Evolutionary conservation across 345 rosid species (phyloP).

Genomic region (Eucalyptus curtisii): DNA sequence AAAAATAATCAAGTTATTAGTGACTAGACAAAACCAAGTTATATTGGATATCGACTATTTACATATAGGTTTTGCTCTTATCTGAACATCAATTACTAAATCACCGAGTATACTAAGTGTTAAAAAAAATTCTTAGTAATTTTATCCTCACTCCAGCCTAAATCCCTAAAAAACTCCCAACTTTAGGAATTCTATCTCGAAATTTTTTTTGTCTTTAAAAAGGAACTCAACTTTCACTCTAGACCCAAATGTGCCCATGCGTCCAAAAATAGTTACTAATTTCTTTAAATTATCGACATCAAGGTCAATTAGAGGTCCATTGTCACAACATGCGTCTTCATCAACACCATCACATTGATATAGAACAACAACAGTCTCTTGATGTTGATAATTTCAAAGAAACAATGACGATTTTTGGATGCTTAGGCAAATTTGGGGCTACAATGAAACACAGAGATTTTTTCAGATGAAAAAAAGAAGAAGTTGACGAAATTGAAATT

Average conservation of each 20-base stretch:
- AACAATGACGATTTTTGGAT: fast-evolving
- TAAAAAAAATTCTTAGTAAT: not conserved
- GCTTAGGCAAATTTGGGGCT: not conserved
- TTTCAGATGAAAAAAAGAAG: not conserved
- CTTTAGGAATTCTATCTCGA: not conserved
- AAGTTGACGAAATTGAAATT: not conserved
- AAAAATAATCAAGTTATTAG: too few species aligned
- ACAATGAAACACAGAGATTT: not conserved
- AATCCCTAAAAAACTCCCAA: not conserved
- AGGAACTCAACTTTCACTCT: not conserved
- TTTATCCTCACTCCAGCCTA: not conserved
- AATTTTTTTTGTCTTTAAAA: not conserved
- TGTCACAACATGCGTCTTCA: not conserved
- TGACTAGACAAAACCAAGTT: not conserved
- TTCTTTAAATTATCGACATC: not conserved
- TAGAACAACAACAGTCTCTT: not conserved
- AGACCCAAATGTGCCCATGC: not conserved
- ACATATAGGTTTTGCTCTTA: not conserved
- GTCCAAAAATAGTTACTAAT: not conserved
- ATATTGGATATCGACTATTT: not conserved
- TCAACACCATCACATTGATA: not conserved
- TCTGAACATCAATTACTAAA: not conserved
- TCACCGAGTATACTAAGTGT: not conserved
- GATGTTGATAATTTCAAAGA: not conserved
- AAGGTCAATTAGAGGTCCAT: not conserved